phyloP scores from a whole-genome alignment of 371 early-diverging fungal genomes.

The Thermomucor indicae-seudaticae region DNA sequence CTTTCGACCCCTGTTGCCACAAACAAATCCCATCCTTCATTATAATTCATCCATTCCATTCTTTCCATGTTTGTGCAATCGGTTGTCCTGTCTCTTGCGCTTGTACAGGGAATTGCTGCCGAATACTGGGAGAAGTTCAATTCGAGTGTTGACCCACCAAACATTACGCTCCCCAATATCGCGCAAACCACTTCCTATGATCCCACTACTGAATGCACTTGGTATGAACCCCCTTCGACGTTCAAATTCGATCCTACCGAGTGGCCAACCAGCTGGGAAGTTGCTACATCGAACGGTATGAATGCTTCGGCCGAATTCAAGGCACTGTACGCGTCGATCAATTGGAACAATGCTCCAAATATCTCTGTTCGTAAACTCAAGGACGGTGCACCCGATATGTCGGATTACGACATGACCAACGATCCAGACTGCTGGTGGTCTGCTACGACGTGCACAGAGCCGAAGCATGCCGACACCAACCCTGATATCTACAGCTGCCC shows the following conservation, averaged over 20 bases:
- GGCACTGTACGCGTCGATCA: conserved; percentile 20
- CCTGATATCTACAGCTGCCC: conserved; percentile 47
- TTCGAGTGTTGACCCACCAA: conserved; percentile 16
- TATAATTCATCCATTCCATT: too few species aligned
- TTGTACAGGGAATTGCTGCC: conserved; percentile 5
- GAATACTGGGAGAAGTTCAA: conserved; percentile 22
- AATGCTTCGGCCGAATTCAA: conserved; percentile 23
- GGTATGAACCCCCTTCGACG: conserved; percentile 12
- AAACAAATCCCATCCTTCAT: too few species aligned
- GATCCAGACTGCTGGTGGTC: conserved; percentile 58
- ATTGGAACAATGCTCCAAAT: conserved; percentile 24
- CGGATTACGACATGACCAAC: conserved; percentile 13
- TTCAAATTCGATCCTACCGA: conserved; percentile 14
- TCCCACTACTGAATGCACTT: conserved; percentile 18
- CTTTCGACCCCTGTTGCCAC: too few species aligned
- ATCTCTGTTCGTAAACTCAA: conserved; percentile 11
- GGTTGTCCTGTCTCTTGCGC: conserved; percentile 13
- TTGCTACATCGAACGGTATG: conserved; percentile 33
- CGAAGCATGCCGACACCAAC: conserved; percentile 29
- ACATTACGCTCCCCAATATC: conserved; percentile 38
- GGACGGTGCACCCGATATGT: conserved; percentile 15
- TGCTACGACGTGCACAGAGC: conserved; percentile 36
- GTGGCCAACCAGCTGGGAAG: conserved; percentile 30
- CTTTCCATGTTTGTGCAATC: too few species aligned
- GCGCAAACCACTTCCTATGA: conserved; percentile 32